Evolutionary conservation across 148 eudicot genomes (phyloP).

Genomic region (Rhododendron vialii): DNA sequence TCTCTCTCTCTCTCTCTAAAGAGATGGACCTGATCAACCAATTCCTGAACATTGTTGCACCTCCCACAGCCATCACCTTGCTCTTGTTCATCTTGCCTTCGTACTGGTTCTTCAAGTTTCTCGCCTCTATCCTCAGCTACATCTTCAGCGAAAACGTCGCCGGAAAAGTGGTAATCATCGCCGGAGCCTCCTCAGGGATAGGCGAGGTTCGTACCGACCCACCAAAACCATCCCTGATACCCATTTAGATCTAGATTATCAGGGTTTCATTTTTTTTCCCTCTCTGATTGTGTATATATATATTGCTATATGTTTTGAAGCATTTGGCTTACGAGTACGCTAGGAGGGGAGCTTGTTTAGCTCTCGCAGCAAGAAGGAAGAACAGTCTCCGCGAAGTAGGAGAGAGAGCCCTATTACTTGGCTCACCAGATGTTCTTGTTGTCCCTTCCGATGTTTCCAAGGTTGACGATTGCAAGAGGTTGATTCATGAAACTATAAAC

Average conservation of each 20-base stretch:
- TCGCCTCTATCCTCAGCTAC: conserved; percentile 15
- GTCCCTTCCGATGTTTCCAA: neutral
- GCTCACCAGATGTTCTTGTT: neutral
- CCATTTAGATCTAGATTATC: neutral
- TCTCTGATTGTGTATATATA: neutral
- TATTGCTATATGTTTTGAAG: conserved; percentile 9
- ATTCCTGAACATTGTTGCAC: conserved; percentile 28
- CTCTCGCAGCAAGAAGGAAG: conserved; percentile 23
- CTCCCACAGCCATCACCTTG: conserved; percentile 23
- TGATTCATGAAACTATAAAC: neutral
- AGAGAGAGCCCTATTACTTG: neutral
- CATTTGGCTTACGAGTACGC: conserved; percentile 34
- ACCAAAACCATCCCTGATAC: neutral
- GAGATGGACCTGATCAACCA: neutral
- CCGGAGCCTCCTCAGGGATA: conserved; percentile 47
- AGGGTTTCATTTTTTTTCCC: neutral
- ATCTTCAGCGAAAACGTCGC: conserved; percentile 27
- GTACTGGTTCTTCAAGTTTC: conserved; percentile 19
- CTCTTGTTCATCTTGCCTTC: conserved; percentile 23
- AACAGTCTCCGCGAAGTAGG: conserved; percentile 12
- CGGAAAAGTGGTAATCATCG: conserved; percentile 37
- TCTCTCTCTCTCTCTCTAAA: neutral
- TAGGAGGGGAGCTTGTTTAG: conserved; percentile 29
- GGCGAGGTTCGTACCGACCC: conserved; percentile 27
- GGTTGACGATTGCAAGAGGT: neutral